A percentile compares a stretch with the other conserved stretches of the same genome.
Conservation (phyloP, 2,329 filamentous ascomycete species). For the Microcyclospora pomicola region DNA sequence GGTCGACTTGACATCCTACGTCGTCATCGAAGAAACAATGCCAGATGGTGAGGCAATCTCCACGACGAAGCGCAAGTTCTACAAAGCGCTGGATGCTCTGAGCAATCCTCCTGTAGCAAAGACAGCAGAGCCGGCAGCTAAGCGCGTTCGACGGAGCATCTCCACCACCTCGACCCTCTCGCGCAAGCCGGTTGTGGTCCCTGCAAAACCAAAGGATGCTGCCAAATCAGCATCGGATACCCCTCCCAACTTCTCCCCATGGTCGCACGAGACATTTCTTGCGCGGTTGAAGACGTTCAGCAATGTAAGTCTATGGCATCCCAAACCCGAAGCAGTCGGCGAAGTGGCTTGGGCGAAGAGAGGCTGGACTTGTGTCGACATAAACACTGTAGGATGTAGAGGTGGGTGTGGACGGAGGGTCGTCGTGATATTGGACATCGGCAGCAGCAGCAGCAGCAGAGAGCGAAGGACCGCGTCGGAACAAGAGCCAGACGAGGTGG, state of each 20-base stretch:
- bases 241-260: constrained; percentile 65
- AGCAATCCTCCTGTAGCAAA: constrained; percentile 30
- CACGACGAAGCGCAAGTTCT: constrained; percentile 73
- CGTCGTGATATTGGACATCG: constrained; percentile 56
- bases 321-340: constrained; percentile 71
- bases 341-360: constrained; percentile 92
- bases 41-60: constrained; percentile 41
- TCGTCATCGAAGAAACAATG: too few relatives aligned
- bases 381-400: constrained; percentile 69
- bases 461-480: constrained; percentile 25
- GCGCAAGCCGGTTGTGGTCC: constrained; percentile 1
- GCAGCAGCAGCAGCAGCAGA: too few relatives aligned
- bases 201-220: constrained; percentile 1
- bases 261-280: constrained; percentile 71
- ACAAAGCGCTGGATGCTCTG: constrained; percentile 53
- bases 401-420: constrained; percentile 73
- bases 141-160: constrained; percentile 19
- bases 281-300: constrained; percentile 74
- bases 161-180: constrained; percentile 13
- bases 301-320: constrained; percentile 84
- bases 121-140: constrained; percentile 16
- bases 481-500: constrained; percentile 10
- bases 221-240: constrained; percentile 15
- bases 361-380: constrained; percentile 76
- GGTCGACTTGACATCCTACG: too few relatives aligned